These are phyloP conservation scores for Saccharomycopsis crataegensis DNA, from an alignment of 1,139 yeast species.

Conservation along the genomic window DNA sequence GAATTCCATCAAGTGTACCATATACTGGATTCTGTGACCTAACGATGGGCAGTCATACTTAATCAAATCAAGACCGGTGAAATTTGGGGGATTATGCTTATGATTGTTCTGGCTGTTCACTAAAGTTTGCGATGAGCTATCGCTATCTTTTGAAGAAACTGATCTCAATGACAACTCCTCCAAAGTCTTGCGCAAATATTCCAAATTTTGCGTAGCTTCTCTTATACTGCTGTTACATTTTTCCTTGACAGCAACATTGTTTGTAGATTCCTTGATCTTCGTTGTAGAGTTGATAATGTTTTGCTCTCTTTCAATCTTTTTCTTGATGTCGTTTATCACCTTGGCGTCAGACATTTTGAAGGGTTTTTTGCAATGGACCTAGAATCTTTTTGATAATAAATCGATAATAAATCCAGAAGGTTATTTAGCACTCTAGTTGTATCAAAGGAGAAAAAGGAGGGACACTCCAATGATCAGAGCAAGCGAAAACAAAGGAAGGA, in stretches of 20 bases:
- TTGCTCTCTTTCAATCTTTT: constrained; percentile 80
- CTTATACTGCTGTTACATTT: constrained; percentile 85
- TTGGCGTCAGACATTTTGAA: constrained; percentile 15
- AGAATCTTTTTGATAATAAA: not conserved
- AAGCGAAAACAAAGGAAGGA: no score
- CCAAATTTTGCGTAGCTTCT: constrained; percentile 87
- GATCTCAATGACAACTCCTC: constrained; percentile 38
- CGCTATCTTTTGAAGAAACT: not conserved
- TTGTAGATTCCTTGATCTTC: constrained; percentile 67
- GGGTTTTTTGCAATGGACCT: constrained; percentile 3
- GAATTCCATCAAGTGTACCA: constrained; percentile 91
- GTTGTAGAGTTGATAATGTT: constrained; percentile 86
- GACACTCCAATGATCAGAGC: no score
- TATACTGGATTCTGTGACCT: constrained; percentile 91
- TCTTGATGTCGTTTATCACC: constrained; percentile 53
- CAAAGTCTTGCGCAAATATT: constrained; percentile 75
- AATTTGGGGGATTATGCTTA: constrained; percentile 33
- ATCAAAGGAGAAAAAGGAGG: no score
- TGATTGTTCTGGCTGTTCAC: not conserved
- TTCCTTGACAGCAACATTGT: constrained; percentile 76
- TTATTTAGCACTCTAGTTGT: no score
- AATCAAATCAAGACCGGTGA: constrained; percentile 69
- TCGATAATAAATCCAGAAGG: not conserved
- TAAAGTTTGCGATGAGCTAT: not conserved
- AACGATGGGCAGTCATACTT: constrained; percentile 91